Evolutionary conservation across 768 basidiomycete genomes (phyloP).

Genomic region (Paxillus rubicundulus): DNA sequence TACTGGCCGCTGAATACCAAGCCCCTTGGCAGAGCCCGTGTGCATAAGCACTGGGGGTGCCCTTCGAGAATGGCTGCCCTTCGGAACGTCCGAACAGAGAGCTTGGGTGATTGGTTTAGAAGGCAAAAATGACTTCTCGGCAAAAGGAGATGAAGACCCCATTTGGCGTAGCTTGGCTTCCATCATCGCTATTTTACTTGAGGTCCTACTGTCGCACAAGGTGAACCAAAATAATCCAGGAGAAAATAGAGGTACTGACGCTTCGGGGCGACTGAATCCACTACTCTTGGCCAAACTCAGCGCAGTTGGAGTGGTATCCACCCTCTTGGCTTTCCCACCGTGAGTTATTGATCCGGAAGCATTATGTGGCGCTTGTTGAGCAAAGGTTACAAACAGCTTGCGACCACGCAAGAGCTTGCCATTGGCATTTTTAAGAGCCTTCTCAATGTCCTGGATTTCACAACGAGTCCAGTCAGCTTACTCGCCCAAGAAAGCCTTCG

Average conservation of each 20-base stretch:
- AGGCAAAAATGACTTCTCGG: conserved; percentile 22
- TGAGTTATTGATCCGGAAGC: conserved; percentile 29
- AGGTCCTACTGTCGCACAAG: conserved; percentile 49
- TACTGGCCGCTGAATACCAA: neutral
- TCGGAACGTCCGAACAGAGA: neutral
- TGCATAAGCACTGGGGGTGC: neutral
- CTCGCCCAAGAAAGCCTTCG: conserved; percentile 15
- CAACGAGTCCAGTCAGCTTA: conserved; percentile 22
- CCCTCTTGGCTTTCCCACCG: conserved; percentile 39
- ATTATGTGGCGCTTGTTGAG: conserved; percentile 71
- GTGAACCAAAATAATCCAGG: conserved; percentile 9
- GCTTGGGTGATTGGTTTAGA: conserved; percentile 13
- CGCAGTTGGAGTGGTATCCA: conserved; percentile 76
- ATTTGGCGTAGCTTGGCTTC: conserved; percentile 92
- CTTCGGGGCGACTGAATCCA: conserved; percentile 44
- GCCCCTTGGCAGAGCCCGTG: neutral
- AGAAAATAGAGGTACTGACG: conserved; percentile 33
- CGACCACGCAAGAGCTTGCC: conserved; percentile 83
- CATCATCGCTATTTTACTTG: conserved; percentile 90
- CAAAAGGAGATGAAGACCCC: conserved; percentile 37
- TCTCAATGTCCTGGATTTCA: conserved; percentile 72
- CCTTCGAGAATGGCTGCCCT: neutral
- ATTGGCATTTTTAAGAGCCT: conserved; percentile 69
- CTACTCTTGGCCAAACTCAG: conserved; percentile 83
- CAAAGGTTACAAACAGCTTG: conserved; percentile 87